Evolutionary conservation across 2,329 filamentous ascomycete genomes (phyloP).

Genomic region (Penicillium vulpinum): DNA sequence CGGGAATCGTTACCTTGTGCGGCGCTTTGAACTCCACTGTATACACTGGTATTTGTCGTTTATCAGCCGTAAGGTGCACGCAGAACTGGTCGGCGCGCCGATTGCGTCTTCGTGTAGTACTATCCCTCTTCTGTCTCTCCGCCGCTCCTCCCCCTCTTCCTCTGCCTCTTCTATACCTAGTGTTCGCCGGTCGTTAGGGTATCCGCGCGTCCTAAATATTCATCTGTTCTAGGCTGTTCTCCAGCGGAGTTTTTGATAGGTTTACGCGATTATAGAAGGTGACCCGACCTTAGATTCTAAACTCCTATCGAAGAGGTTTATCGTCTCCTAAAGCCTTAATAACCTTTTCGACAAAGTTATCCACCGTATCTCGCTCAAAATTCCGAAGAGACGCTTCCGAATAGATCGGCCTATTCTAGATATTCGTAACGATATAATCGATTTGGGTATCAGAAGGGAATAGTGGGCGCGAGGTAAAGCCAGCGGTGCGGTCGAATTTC

Average conservation of each 20-base stretch:
- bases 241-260: conserved; percentile 14
- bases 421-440: conserved; percentile 16
- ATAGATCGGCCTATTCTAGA: conserved; percentile 22
- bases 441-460: conserved; percentile 21
- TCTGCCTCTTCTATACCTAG: conserved; percentile 14
- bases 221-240: conserved; percentile 22
- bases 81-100: conserved; percentile 5
- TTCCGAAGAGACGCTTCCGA: conserved; percentile 24
- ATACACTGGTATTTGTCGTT: conserved; percentile 16
- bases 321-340: too few species aligned
- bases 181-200: conserved; percentile 9
- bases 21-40: conserved; percentile 33
- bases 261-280: conserved; percentile 12
- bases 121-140: conserved; percentile 12
- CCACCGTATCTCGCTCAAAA: conserved; percentile 27
- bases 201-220: conserved; percentile 11
- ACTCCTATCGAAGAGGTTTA: background rate
- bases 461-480: conserved; percentile 17
- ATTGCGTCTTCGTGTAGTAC: conserved; percentile 18
- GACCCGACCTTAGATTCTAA: background rate
- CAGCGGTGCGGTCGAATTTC: conserved; percentile 16
- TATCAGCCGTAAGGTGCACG: background rate
- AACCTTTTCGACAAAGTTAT: conserved; percentile 30
- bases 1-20: conserved; percentile 24
- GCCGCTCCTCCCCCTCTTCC: conserved; percentile 8